Conservation (phyloP, 1,284 basidiomycete genomes). For the Ceratobasidium sp. region DNA sequence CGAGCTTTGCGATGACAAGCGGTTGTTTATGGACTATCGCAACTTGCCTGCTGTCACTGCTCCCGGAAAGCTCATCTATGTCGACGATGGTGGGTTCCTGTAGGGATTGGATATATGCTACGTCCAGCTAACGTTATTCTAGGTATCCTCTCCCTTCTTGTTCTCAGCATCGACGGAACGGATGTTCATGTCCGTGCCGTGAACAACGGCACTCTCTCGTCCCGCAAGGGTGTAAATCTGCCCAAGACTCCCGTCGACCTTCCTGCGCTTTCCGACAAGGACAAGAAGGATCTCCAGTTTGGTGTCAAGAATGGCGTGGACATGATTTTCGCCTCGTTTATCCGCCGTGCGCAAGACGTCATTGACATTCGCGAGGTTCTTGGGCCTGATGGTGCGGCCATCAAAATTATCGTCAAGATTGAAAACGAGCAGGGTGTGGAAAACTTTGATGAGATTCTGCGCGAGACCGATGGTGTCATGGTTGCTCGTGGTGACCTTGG, state of each 20-base stretch:
- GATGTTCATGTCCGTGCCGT: slow-evolving; percentile 87
- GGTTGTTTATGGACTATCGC: slow-evolving; percentile 89
- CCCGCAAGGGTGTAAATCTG: slow-evolving; percentile 99
- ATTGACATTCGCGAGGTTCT: slow-evolving; percentile 89
- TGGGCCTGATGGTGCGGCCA: slow-evolving; percentile 88
- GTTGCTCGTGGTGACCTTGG: slow-evolving; percentile 97
- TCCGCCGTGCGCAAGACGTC: slow-evolving; percentile 92
- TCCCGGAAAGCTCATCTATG: slow-evolving; percentile 94
- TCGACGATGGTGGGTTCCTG: slow-evolving; percentile 82
- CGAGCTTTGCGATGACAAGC: slow-evolving; percentile 80
- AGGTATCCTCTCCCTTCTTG: slow-evolving; percentile 93
- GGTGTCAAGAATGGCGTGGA: slow-evolving; percentile 98
- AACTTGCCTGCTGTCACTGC: slow-evolving; percentile 96
- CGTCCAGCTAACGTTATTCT: not conserved
- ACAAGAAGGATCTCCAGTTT: slow-evolving; percentile 93
- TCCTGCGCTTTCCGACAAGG: slow-evolving; percentile 97
- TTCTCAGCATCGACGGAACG: slow-evolving; percentile 82
- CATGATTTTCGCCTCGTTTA: slow-evolving; percentile 99
- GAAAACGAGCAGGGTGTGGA: slow-evolving; percentile 97
- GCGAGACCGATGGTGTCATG: slow-evolving; percentile 96
- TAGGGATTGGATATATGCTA: not conserved
- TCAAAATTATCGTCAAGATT: slow-evolving; percentile 99
- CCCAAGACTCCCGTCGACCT: slow-evolving; percentile 98
- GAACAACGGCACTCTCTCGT: slow-evolving; percentile 94
- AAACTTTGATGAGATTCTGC: slow-evolving; percentile 97